Conservation (phyloP, 164 flowering plant species). For the Aristolochia fimbriata region DNA sequence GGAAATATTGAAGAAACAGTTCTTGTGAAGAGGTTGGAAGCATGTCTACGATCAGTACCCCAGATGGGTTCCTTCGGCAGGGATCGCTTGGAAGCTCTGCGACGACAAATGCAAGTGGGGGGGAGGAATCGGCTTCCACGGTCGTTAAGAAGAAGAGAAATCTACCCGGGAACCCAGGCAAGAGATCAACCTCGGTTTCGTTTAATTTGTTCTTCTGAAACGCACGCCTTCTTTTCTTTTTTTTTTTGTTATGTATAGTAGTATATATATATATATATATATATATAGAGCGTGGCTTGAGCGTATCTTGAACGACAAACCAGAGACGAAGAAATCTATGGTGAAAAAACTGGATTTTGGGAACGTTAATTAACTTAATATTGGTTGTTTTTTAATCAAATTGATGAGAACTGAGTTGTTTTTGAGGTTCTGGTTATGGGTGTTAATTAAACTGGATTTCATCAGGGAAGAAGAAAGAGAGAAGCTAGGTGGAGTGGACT, state of each 20-base stretch:
- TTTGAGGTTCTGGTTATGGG: not conserved
- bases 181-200: conserved; percentile 3
- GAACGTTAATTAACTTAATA: too few relatives aligned
- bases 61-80: conserved; percentile 15
- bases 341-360: too few relatives aligned
- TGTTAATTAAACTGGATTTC: not conserved
- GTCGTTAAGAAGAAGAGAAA: conserved; percentile 26
- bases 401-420: too few relatives aligned
- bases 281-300: too few relatives aligned
- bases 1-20: not conserved
- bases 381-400: too few relatives aligned
- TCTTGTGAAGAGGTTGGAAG: not conserved
- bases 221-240: too few relatives aligned
- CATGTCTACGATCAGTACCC: conserved; percentile 21
- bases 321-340: too few relatives aligned
- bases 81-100: conserved; percentile 21
- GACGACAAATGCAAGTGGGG: conserved; percentile 5
- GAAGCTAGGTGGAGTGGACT: too few relatives aligned
- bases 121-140: conserved; percentile 7
- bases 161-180: conserved; percentile 37
- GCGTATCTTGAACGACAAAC: too few relatives aligned
- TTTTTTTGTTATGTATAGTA: too few relatives aligned
- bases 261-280: too few relatives aligned
- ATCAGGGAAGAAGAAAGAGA: not conserved
- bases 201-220: too few relatives aligned